phyloP scores from a whole-genome alignment of 192 early-diverging fungal species.

The Coemansia sp. region DNA sequence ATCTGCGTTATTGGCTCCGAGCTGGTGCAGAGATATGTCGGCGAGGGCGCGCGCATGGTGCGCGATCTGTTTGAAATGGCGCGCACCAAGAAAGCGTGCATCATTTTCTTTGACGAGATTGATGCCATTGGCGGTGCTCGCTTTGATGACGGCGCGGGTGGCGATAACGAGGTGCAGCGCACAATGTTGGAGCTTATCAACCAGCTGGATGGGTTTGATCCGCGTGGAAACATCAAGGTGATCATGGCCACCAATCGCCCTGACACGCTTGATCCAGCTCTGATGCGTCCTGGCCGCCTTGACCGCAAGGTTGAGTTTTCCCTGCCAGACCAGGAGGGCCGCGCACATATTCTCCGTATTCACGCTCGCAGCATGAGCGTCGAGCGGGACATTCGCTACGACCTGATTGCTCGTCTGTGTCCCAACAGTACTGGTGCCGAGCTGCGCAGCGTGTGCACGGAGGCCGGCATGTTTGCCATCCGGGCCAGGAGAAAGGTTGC shows the following conservation, averaged over 20 bases:
- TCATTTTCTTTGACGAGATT: constrained; percentile 99
- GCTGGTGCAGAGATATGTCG: constrained; percentile 99
- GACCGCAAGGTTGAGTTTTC: constrained; percentile 98
- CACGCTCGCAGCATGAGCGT: constrained; percentile 99
- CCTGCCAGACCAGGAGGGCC: constrained; percentile 91
- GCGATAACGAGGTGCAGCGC: constrained; percentile 99
- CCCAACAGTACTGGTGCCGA: constrained; percentile 99
- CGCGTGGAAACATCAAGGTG: constrained; percentile 99
- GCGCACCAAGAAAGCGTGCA: constrained; percentile 98
- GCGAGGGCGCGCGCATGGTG: constrained; percentile 98
- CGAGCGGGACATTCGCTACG: constrained; percentile 98
- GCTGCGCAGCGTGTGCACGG: constrained; percentile 96
- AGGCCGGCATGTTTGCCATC: constrained; percentile 99
- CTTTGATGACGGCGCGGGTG: constrained; percentile 97
- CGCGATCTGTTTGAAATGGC: constrained; percentile 99
- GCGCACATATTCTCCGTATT: constrained; percentile 97
- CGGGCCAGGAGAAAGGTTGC: constrained; percentile 96
- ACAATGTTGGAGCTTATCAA: constrained; percentile 99
- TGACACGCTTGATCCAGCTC: constrained; percentile 96
- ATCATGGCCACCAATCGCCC: constrained; percentile 99
- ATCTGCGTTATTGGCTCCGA: constrained; percentile 99
- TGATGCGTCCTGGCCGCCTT: constrained; percentile 94
- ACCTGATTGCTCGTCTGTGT: constrained; percentile 94
- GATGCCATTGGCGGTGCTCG: constrained; percentile 98
- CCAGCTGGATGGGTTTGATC: constrained; percentile 98